phyloP scores from a whole-genome alignment of 331 rosid species.

The Quercus tomentella region DNA sequence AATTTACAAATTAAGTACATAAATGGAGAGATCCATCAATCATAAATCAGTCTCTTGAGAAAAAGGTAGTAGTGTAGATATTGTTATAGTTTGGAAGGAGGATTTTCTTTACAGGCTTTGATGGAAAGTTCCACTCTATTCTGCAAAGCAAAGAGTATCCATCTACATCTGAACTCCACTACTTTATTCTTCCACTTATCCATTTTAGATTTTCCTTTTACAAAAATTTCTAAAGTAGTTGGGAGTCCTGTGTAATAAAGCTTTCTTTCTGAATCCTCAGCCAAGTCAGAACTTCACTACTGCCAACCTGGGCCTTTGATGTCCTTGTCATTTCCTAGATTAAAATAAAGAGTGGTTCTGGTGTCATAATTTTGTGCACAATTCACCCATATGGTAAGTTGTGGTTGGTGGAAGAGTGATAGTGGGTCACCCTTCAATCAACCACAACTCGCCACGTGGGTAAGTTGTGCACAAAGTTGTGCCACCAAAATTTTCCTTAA shows the following conservation, averaged over 20 bases:
- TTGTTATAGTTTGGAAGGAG: constrained; percentile 4
- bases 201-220: constrained; percentile 16
- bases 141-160: background rate
- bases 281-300: constrained; percentile 34
- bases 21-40: background rate
- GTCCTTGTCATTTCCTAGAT: constrained; percentile 5
- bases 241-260: background rate
- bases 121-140: constrained; percentile 20
- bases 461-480: too few species aligned
- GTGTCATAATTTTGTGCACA: too few species aligned
- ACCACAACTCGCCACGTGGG: too few species aligned
- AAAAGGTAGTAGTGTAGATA: background rate
- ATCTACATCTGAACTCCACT: constrained; percentile 19
- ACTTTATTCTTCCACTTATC: constrained; percentile 31
- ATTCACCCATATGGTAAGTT: too few species aligned
- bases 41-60: background rate
- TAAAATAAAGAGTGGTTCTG: too few species aligned
- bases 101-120: constrained; percentile 13
- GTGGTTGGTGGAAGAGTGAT: too few species aligned
- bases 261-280: constrained; percentile 20
- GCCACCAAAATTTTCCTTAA: too few species aligned
- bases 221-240: constrained; percentile 2
- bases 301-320: constrained; percentile 39
- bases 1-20: background rate
- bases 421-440: too few species aligned